Conservation (phyloP, 2,329 filamentous ascomycete genomes). For the Macroventuria anomochaeta region DNA sequence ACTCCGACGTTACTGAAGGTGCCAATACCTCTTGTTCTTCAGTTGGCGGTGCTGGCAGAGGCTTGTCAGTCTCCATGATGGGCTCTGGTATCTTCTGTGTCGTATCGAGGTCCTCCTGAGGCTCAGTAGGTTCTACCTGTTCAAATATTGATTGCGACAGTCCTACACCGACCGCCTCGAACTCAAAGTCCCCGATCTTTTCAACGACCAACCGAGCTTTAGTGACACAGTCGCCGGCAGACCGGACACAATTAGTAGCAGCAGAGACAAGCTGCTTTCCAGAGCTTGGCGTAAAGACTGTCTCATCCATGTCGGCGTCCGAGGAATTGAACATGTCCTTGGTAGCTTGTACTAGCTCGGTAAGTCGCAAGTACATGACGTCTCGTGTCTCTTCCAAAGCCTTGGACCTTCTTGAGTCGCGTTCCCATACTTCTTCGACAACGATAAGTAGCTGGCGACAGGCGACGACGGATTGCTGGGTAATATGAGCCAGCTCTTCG, state of each 20-base stretch:
- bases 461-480: conserved; percentile 81
- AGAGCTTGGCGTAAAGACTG: conserved; percentile 80
- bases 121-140: conserved; percentile 10
- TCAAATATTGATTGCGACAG: conserved; percentile 52
- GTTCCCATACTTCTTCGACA: conserved; percentile 80
- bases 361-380: conserved; percentile 79
- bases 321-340: conserved; percentile 76
- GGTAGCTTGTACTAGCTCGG: conserved; percentile 80
- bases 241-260: conserved; percentile 86
- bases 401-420: conserved; percentile 72
- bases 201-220: conserved; percentile 87
- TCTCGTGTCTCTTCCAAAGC: conserved; percentile 72
- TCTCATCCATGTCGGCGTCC: conserved; percentile 72
- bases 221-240: conserved; percentile 88
- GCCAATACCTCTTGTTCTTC: conserved; percentile 50
- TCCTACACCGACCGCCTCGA: conserved; percentile 56
- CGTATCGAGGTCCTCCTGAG: conserved; percentile 20
- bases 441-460: conserved; percentile 80
- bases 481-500: conserved; percentile 79
- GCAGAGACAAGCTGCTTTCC: conserved; percentile 77
- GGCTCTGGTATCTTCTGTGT: conserved; percentile 24
- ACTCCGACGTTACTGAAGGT: conserved; percentile 57
- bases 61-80: conserved; percentile 43
- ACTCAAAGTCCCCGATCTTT: conserved; percentile 88
- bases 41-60: conserved; percentile 46